Conservation (phyloP, 108 stramenopile genomes). For the Seminavis robusta region DNA sequence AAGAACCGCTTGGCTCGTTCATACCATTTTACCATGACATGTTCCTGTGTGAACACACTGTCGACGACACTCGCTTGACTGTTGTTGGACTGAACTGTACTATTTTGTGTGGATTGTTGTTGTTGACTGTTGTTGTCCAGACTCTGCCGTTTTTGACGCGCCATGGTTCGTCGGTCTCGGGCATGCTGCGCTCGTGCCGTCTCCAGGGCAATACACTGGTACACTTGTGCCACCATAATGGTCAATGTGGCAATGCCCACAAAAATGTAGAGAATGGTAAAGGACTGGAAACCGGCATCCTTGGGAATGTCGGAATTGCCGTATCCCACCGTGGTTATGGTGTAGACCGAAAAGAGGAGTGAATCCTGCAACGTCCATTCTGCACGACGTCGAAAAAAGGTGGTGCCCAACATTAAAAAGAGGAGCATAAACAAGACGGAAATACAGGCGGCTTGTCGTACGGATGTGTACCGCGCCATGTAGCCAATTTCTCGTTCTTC, state of each 20-base stretch:
- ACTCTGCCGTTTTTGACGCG: no score
- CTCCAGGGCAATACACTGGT: slow-evolving; percentile 78
- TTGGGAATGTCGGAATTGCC: slow-evolving; percentile 70
- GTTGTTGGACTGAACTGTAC: no score
- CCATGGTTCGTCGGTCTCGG: slow-evolving; percentile 2
- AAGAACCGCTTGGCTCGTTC: slow-evolving; percentile 54
- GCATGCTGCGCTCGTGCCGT: slow-evolving; percentile 63
- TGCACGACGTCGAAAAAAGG: slow-evolving; percentile 48
- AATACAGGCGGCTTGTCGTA: slow-evolving; percentile 60
- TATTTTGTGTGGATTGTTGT: no score
- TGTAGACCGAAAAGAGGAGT: slow-evolving; percentile 78
- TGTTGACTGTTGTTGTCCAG: no score
- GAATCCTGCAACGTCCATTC: slow-evolving; percentile 68
- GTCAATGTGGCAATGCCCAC: slow-evolving; percentile 79
- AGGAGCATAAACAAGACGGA: slow-evolving; percentile 51
- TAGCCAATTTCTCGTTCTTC: slow-evolving; percentile 80
- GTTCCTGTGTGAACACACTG: no score
- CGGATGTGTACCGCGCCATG: slow-evolving; percentile 65
- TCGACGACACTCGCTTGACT: no score
- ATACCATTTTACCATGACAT: slow-evolving; percentile 18
- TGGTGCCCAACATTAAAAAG: slow-evolving; percentile 63
- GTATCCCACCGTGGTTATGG: slow-evolving; percentile 84
- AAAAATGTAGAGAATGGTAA: slow-evolving; percentile 69
- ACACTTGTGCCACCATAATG: slow-evolving; percentile 80
- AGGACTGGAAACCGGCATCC: slow-evolving; percentile 63